A percentile compares a stretch with the other conserved stretches of the same genome.
Conservation (phyloP, 208 protist genomes). For the Trypanosomatidae sp. region DNA sequence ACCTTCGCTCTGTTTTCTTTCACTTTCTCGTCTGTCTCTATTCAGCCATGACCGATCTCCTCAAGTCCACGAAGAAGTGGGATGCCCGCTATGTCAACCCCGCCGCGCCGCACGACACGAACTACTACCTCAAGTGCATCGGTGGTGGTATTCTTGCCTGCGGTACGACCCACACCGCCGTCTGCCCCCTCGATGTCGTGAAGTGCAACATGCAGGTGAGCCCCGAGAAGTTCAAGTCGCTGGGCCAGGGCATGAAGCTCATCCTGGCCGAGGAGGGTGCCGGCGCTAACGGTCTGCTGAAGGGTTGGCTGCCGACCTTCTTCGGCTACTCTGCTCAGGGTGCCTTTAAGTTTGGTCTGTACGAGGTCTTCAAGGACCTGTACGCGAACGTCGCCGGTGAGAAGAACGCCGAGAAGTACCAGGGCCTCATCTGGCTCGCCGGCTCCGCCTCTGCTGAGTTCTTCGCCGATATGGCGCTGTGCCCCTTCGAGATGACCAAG, state of each 20-base stretch:
- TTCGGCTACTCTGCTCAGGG: constrained; percentile 94
- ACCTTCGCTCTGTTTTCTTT: too few relatives aligned
- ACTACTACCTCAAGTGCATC: constrained; percentile 94
- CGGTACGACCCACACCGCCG: constrained; percentile 93
- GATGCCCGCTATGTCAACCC: constrained; percentile 82
- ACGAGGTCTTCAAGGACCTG: constrained; percentile 95
- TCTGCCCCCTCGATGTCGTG: constrained; percentile 96
- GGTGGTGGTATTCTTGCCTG: constrained; percentile 94
- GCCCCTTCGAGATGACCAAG: constrained; percentile 95
- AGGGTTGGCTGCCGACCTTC: constrained; percentile 92
- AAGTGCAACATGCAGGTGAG: constrained; percentile 96
- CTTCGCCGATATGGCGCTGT: constrained; percentile 95
- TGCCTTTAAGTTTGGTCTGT: constrained; percentile 94
- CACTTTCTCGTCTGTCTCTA: too few relatives aligned
- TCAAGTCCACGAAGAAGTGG: constrained; percentile 29
- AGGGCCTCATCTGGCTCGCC: constrained; percentile 85
- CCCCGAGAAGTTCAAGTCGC: constrained; percentile 87
- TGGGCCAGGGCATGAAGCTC: constrained; percentile 63
- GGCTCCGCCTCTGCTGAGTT: constrained; percentile 96
- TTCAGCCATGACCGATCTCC: too few relatives aligned
- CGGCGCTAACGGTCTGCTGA: constrained; percentile 77
- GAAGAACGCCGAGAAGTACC: constrained; percentile 71
- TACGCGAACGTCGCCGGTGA: constrained; percentile 89
- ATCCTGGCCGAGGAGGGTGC: constrained; percentile 69
- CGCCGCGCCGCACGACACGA: constrained; percentile 54